Conservation (phyloP, 2,329 filamentous ascomycete genomes). For the Hypoxylon sp. region DNA sequence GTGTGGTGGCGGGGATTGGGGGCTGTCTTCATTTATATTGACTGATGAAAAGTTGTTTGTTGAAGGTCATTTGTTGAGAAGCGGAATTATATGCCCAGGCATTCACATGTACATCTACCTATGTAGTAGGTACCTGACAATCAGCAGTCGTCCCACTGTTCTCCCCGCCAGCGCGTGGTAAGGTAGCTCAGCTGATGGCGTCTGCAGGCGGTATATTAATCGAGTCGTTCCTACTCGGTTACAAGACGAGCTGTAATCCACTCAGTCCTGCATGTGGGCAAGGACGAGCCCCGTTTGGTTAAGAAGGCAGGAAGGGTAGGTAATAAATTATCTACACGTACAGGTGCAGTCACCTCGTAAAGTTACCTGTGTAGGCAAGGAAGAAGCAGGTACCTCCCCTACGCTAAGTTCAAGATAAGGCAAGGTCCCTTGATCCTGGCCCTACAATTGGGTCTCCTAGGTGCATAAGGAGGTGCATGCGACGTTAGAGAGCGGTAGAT, state of each 20-base stretch:
- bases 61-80: not conserved
- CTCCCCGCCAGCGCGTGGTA: not conserved
- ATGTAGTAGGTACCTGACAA: not conserved
- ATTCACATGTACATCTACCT: too few species aligned
- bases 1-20: not conserved
- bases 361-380: too few species aligned
- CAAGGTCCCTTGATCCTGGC: conserved; percentile 6
- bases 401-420: conserved; percentile 1
- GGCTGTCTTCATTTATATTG: not conserved
- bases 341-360: too few species aligned
- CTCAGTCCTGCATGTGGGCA: conserved; percentile 29
- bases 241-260: conserved; percentile 21
- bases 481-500: not conserved
- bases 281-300: conserved; percentile 7
- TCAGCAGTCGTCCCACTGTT: not conserved
- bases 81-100: too few species aligned
- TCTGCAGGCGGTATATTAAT: conserved; percentile 13
- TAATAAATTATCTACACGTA: too few species aligned
- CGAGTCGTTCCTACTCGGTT: too few species aligned
- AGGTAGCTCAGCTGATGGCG: not conserved
- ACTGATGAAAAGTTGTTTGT: not conserved
- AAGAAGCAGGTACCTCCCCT: not conserved
- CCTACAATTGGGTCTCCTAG: not conserved
- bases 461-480: not conserved
- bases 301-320: not conserved